Base-by-base conservation (phyloP, 352 stramenopile species). In the Globisporangium paroecandrum region DNA sequence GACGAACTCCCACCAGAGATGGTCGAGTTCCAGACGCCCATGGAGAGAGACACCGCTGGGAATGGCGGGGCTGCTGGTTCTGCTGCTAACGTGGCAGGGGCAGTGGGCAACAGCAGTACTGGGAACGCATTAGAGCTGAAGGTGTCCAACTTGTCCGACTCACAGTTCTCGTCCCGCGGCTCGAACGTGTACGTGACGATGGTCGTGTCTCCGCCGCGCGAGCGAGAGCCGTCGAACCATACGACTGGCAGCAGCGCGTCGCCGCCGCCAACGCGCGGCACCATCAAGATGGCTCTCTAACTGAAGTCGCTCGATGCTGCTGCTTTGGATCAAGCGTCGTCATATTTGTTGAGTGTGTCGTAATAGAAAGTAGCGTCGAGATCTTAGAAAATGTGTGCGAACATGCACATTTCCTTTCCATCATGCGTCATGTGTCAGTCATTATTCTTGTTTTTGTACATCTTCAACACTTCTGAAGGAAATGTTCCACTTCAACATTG, bases 111-210 rank as follows among this genome's bases (percentile, higher is more conserved):
- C n/a, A 25, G 27, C 53, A 47, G 24, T 3, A 6, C 18, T 9
- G 24, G 13, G 9, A 22, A 27, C 24, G n/a, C 24, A 9, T 34
- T 56, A 1, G 25, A 64, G 47, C 36, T 36, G 20, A 61, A 54
- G 46, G 22, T 3, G n/a, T 61, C 56, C 27, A 47, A 18, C 10
- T 24, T 36, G 24, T 56, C 34, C 3, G 56, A 57, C 4, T 29
- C 29, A 22, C 32, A 43, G 36, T 6, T 60, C 9, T 62, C 27
- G 7, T 25, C 5, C 18, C 65, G 58, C 34, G 65, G 65, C 47
- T 69, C 65, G 57, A 69, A 61, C 24, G 65, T 69, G 58, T 69
- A 56, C 36, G 64, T 69, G 64, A 69, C 58, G 18, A 64, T 65
- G 64, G 36, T 69, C 29, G 65, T 56, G 57, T 69, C 65, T 27